Base-by-base conservation (phyloP, 257 asterid genomes). In the Solanum bulbocastanum region DNA sequence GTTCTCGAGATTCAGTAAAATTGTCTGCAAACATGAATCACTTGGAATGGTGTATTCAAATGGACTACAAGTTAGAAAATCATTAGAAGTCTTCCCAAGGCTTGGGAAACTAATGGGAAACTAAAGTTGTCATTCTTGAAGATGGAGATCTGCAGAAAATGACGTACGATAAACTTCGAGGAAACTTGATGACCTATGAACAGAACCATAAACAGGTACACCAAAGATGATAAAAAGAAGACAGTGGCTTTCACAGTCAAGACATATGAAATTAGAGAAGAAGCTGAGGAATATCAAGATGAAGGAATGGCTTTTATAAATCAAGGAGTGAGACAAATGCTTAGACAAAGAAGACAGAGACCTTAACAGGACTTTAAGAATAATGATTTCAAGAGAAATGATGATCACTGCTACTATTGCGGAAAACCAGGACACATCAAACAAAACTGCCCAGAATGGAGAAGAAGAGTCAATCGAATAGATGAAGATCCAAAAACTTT, bases 181-280 rank as follows among this genome's bases (percentile, higher is more conserved):
- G 62, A 8, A 52, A 18, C 23, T 52, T 52, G 22, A 52, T 52
- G 10, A 3, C 23, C 23, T 52, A 16, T 52, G 23, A 52, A 16
- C 23, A 52, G 0, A 52, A 16, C 8, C 23, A 52, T 16, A 52
- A 16, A 5, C 1, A 52, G 23, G 62, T 52, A 52, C 10, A 6
- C 16, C 9, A 52, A 16, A 18, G 62, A 52, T 52, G 23, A 52
- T 2, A 52, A 52, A 49, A 52, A 6, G 0, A 16, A 52, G 5
- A 52, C 1, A 1, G 23, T 52, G 9, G 23, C 23, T 2, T 52
- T 16, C 3, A 52, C 1, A 7, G 10, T 0, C 1, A 0, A 52
- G 23, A 52, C 62, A 3, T 52, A 4, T 52, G 62, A 52, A 52
- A 52, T 52, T 16, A 0, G 3, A 49, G 1, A 49, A 16, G 60